phyloP scores from a whole-genome alignment of 805 yeast species.

The Saturnispora saitoi region DNA sequence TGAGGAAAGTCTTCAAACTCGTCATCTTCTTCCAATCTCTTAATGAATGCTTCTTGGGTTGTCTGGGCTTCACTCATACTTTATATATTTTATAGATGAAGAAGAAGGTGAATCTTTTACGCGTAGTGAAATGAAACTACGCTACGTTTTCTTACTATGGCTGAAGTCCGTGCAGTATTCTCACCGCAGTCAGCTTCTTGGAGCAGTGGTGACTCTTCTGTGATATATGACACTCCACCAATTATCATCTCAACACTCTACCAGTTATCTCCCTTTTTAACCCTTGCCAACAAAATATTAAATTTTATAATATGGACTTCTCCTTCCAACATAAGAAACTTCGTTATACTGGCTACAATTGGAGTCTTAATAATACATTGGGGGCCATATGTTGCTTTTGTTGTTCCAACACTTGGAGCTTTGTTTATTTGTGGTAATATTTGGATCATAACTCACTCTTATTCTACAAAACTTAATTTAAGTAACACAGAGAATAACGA shows the following conservation, averaged over 20 bases:
- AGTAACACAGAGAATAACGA: slow-evolving; percentile 15
- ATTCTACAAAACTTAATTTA: slow-evolving; percentile 16
- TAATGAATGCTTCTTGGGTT: slow-evolving; percentile 32
- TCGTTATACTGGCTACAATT: slow-evolving; percentile 33
- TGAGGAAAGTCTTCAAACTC: slow-evolving; percentile 96
- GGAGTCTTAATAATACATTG: slow-evolving; percentile 37
- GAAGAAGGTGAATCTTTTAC: not conserved
- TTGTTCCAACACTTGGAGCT: slow-evolving; percentile 34
- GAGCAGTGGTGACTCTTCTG: slow-evolving; percentile 10
- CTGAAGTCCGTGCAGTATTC: not conserved
- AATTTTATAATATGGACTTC: slow-evolving; percentile 50
- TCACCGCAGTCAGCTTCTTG: not conserved
- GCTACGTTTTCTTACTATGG: not conserved
- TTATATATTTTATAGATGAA: not conserved
- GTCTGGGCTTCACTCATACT: not conserved
- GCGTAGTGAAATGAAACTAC: not conserved
- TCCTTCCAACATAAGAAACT: slow-evolving; percentile 39
- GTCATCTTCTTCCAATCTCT: slow-evolving; percentile 88
- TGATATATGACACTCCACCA: slow-evolving; percentile 29
- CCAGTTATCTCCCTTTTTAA: slow-evolving; percentile 39
- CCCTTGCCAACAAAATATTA: slow-evolving; percentile 36
- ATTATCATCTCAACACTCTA: slow-evolving; percentile 38
- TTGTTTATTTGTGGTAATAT: slow-evolving; percentile 32
- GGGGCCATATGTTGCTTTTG: slow-evolving; percentile 28
- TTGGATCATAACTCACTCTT: slow-evolving; percentile 38